Evolutionary conservation across 177 flowering plant genomes (phyloP), one percentile per base, ranked within the genome.

Genomic region (Vitis hybrid): DNA sequence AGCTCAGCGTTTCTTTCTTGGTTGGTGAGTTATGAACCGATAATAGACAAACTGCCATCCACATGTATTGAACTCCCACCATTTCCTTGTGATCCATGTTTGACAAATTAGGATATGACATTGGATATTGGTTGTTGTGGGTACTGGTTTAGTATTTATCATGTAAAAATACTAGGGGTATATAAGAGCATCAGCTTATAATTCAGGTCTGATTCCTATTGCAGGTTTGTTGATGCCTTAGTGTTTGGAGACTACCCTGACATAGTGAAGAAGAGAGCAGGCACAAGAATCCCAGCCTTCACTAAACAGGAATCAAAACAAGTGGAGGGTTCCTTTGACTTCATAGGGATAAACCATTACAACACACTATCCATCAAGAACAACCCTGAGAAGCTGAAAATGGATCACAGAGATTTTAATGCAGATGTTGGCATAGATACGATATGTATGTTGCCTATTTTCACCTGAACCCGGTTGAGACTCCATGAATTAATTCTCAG

Each of bases 331-430:
- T 79, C 86, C 7, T 70, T 63, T 18, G 85, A 81, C 53, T 85
- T 83, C 75, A 20, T 85, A 2, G 86, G 81, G 0, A 3, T 81
- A 17, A 83, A 81, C 66, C 81, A 85, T 61, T 85, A 80, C 56
- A 0, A 11, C 30, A 62, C 21, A 20, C 21, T 78, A 9, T 73
- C 73, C 55, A 54, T 78, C 2, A 15, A 66, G 68, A 83, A 78
- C 51, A 48, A 21, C 50, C 46, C 76, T 20, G 21, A 46, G 20
- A 10, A 71, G 24, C 30, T 55, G 9, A 24, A 11, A 30, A 55
- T 11, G 75, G 21, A 65, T 14, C 12, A 6, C 9, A 57, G 66
- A 59, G 78, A 80, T 24, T 77, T 58, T 51, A 58, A 20, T n/a
- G 18, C 52, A 10, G 85, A 79, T 27, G 63, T 71, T 58, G 76